A percentile compares a stretch with the other conserved stretches of the same genome.
Conservation (phyloP, 1,284 basidiomycete genomes). For the Gomphus sp. region DNA sequence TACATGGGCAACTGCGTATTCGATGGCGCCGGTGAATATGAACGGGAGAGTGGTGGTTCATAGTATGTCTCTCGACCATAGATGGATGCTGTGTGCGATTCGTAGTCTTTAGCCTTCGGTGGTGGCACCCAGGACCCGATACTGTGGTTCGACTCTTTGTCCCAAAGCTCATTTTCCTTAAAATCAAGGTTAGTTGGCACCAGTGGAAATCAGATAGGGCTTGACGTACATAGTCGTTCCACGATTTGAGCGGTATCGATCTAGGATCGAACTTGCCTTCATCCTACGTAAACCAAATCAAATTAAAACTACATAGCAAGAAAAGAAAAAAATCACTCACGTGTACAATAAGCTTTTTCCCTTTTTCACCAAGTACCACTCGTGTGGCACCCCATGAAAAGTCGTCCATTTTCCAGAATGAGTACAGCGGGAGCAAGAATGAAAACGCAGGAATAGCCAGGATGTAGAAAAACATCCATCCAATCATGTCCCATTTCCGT, state of each 20-base stretch:
- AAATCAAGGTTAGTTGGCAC: slow-evolving; percentile 6
- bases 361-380: slow-evolving; percentile 89
- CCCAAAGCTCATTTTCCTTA: slow-evolving; percentile 93
- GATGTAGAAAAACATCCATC: slow-evolving; percentile 97
- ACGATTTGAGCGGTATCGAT: slow-evolving; percentile 89
- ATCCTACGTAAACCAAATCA: slow-evolving; percentile 45
- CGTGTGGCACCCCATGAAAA: slow-evolving; percentile 97
- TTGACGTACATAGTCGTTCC: slow-evolving; percentile 80
- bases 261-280: slow-evolving; percentile 95
- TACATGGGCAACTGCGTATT: slow-evolving; percentile 38
- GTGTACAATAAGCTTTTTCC: slow-evolving; percentile 92
- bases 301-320: neutral
- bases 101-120: slow-evolving; percentile 58
- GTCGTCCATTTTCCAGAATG: slow-evolving; percentile 99
- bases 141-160: slow-evolving; percentile 89
- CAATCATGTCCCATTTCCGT: slow-evolving; percentile 92
- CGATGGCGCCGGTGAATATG: slow-evolving; percentile 62
- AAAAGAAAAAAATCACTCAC: slow-evolving; percentile 34
- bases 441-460: slow-evolving; percentile 88
- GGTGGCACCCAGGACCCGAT: slow-evolving; percentile 81
- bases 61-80: slow-evolving; percentile 81
- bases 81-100: slow-evolving; percentile 63
- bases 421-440: slow-evolving; percentile 89
- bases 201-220: neutral
- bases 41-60: slow-evolving; percentile 43